These are phyloP conservation scores for Rhizopogon roseolus DNA, from an alignment of 768 basidiomycete species.

Conservation along the genomic window DNA sequence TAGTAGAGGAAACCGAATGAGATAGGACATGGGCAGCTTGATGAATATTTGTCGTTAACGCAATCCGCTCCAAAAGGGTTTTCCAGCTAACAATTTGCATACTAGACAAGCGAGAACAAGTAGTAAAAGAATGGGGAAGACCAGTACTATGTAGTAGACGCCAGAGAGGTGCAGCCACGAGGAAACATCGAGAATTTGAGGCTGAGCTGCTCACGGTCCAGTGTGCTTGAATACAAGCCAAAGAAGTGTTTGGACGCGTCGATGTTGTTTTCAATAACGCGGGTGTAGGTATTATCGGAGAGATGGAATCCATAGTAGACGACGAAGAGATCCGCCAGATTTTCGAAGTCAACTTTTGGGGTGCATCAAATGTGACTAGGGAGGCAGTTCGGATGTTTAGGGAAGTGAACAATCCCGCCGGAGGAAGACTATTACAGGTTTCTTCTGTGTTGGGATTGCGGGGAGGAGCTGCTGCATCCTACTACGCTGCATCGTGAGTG, in stretches of 20 bases:
- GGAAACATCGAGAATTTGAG: no score
- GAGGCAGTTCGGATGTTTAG: slow-evolving; percentile 31
- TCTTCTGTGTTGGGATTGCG: slow-evolving; percentile 22
- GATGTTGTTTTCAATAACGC: slow-evolving; percentile 38
- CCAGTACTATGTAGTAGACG: no score
- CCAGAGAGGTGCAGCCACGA: no score
- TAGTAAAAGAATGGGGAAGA: no score
- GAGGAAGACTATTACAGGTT: slow-evolving; percentile 31
- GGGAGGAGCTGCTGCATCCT: slow-evolving; percentile 4
- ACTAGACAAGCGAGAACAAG: no score
- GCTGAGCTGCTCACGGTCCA: no score
- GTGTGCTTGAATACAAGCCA: slow-evolving; percentile 16
- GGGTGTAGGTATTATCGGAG: slow-evolving; percentile 20
- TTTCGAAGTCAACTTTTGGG: slow-evolving; percentile 37
- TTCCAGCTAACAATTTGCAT: no score
- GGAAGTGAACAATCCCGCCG: slow-evolving; percentile 30
- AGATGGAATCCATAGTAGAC: slow-evolving; percentile 31
- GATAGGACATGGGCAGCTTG: no score
- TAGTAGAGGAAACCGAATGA: no score
- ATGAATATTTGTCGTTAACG: no score
- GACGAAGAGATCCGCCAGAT: slow-evolving; percentile 25
- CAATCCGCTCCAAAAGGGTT: no score
- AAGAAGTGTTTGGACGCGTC: slow-evolving; percentile 27
- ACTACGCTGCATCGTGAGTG: slow-evolving; percentile 24
- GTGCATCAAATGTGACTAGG: slow-evolving; percentile 22